phyloP scores from a whole-genome alignment of 371 early-diverging fungal genomes.

The Actinomucor elegans region DNA sequence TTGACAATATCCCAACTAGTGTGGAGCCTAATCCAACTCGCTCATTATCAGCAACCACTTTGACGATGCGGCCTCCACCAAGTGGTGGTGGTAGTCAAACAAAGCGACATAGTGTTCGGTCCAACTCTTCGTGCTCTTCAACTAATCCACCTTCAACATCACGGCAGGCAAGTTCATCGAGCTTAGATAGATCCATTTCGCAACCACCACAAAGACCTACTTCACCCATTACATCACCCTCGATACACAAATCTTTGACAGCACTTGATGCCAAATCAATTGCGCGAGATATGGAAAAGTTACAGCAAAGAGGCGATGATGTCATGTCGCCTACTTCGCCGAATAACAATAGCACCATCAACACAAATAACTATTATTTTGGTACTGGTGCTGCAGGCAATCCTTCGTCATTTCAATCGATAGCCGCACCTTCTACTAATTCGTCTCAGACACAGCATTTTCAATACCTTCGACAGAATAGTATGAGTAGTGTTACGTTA shows the following conservation, averaged over 20 bases:
- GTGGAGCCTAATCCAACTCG: constrained; percentile 22
- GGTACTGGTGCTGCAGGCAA: constrained; percentile 3
- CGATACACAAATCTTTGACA: constrained; percentile 53
- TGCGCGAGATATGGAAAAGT: constrained; percentile 56
- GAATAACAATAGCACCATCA: background rate
- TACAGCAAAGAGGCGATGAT: constrained; percentile 29
- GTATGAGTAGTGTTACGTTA: constrained; percentile 27
- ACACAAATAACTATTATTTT: constrained; percentile 21
- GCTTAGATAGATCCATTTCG: constrained; percentile 31
- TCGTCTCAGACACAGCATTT: background rate
- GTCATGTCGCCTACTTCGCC: constrained; percentile 40
- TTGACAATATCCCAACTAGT: background rate
- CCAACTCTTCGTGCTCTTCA: constrained; percentile 21
- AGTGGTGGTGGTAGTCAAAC: constrained; percentile 42
- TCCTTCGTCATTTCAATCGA: constrained; percentile 19
- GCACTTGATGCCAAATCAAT: constrained; percentile 67
- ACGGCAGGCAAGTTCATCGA: constrained; percentile 14
- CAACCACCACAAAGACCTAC: constrained; percentile 41
- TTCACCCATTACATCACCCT: constrained; percentile 40
- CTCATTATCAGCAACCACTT: constrained; percentile 27
- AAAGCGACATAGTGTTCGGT: constrained; percentile 33
- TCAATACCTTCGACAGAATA: constrained; percentile 38
- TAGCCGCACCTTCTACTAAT: constrained; percentile 12
- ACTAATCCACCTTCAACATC: constrained; percentile 7
- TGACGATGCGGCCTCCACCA: constrained; percentile 33